Percentiles rank a stretch among this genome's conserved stretches.
Conservation (phyloP, 2,329 filamentous ascomycete genomes). For the Talaromyces sp. region DNA sequence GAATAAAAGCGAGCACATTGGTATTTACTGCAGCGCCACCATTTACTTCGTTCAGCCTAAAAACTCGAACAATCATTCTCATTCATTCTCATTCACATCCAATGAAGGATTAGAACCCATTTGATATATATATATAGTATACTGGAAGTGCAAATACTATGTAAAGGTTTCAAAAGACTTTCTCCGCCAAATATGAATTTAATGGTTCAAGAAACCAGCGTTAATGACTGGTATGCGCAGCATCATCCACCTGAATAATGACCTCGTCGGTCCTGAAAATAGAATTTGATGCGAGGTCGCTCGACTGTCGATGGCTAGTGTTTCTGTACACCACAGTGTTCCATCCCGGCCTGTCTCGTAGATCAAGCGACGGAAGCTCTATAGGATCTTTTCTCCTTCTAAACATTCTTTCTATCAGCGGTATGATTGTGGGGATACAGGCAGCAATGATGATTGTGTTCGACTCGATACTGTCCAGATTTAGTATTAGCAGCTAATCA, state of each 20-base stretch:
- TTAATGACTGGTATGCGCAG: not conserved
- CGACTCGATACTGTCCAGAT: not conserved
- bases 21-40: too few species aligned
- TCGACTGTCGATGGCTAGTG: not conserved
- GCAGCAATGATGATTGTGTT: slow-evolving; percentile 8
- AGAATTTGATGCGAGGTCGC: not conserved
- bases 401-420: not conserved
- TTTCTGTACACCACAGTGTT: not conserved
- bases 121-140: too few species aligned
- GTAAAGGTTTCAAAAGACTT: too few species aligned
- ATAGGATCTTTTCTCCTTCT: not conserved
- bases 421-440: slow-evolving; percentile 3
- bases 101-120: too few species aligned
- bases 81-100: too few species aligned
- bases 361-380: not conserved
- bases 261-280: not conserved
- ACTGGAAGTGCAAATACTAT: too few species aligned
- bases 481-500: not conserved
- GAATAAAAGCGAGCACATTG: too few species aligned
- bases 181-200: too few species aligned
- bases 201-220: too few species aligned
- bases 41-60: too few species aligned
- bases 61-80: too few species aligned
- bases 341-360: not conserved
- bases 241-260: not conserved